Evolutionary conservation across 2,329 filamentous ascomycete genomes (phyloP), one percentile per base, ranked within the genome.

Genomic region (Exophiala aquamarina): DNA sequence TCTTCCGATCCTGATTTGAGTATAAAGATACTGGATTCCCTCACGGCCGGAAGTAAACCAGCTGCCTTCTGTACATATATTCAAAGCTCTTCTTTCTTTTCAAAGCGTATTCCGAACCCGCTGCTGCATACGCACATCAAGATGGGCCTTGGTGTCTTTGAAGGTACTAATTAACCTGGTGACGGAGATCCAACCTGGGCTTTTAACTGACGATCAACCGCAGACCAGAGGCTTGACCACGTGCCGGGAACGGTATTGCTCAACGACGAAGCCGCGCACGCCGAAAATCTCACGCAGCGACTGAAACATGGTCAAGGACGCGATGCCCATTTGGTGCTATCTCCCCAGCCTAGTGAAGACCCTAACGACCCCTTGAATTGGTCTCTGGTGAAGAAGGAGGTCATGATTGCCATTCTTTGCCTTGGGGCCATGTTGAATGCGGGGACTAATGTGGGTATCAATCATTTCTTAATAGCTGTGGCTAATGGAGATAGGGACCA

Each of bases 401-500:
- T 60, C 26, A 60, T 62, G 26, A 60, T 61, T 29, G 57, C 36
- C 14, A 54, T 63, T 15, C 57, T 61, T 3, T 62, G 49, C 20
- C 55, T 62, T 29, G 62, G 61, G n/a, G 57, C 58, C 14, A 52
- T 61, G 49, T 57, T 63, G 11, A 54, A 52, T 23, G 55, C 55
- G 9, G 55, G 55, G 11, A 56, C 54, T 18, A 56, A 56, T 28
- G 55, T 58, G 32, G 45, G 50, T 43, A 17, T 3, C 11, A 17
- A 10, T 8, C 36, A 6, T 26, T 11, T 20, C 19, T n/a, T 14
- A 36, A 6, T 48, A 40, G 11, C 31, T 52, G 9, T 38, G n/a
- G 20, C 39, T 42, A 23, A 47, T 34, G n/a, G 23, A 15, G 14
- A 9, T 21, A 55, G 52, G 53, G 53, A 15, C 47, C 53, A 15